Percentiles rank a stretch among this genome's conserved stretches.
Conservation (phyloP, 108 stramenopile genomes). For the Cyclostephanos tholiformis region DNA sequence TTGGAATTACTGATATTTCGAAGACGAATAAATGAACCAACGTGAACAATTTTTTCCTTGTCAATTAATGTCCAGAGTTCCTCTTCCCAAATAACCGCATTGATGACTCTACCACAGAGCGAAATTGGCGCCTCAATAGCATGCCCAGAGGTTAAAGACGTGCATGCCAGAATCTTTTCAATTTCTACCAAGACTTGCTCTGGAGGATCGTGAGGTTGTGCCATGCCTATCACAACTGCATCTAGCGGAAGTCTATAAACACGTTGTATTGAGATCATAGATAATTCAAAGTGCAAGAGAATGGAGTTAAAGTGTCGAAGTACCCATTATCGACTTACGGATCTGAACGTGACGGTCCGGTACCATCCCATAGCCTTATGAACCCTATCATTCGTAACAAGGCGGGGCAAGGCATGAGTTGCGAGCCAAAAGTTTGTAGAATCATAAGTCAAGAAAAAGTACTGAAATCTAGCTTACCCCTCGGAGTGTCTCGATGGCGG, state of each 20-base stretch:
- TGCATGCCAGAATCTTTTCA: constrained; percentile 28
- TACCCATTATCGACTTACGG: constrained; percentile 43
- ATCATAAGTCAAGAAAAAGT: neutral
- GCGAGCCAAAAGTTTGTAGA: neutral
- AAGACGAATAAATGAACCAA: constrained; percentile 78
- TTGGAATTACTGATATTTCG: constrained; percentile 63
- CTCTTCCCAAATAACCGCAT: constrained; percentile 80
- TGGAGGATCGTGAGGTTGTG: constrained; percentile 55
- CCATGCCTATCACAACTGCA: constrained; percentile 1
- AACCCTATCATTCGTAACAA: constrained; percentile 41
- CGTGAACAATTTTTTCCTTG: constrained; percentile 38
- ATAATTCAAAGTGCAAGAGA: neutral
- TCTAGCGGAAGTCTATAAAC: constrained; percentile 41
- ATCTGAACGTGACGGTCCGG: constrained; percentile 74
- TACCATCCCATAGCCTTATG: constrained; percentile 89
- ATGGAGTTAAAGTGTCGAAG: neutral
- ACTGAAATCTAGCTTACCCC: neutral
- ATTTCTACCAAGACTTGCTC: constrained; percentile 53
- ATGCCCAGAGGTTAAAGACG: constrained; percentile 23
- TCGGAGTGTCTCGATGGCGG: constrained; percentile 39
- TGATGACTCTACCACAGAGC: constrained; percentile 76
- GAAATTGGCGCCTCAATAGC: constrained; percentile 34
- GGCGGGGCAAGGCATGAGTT: constrained; percentile 9
- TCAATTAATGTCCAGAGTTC: constrained; percentile 70
- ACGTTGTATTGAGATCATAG: neutral